Base-by-base conservation (phyloP, 2,329 filamentous ascomycete genomes). In the Ciborinia camelliae region DNA sequence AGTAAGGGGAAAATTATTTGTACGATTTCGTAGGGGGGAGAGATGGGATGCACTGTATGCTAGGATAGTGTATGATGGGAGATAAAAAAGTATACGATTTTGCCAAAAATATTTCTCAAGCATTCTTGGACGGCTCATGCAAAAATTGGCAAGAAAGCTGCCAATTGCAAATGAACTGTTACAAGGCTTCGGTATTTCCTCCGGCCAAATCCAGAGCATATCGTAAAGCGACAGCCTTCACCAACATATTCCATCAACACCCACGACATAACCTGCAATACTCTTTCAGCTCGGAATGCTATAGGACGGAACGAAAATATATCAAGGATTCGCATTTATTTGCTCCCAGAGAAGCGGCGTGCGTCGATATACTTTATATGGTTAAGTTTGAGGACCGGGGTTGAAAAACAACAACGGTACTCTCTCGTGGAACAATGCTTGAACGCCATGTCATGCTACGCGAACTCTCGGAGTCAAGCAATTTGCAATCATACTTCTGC, bases 1-100 rank as follows among this genome's bases (percentile, higher is more conserved):
- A 91, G 88, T 6, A 89, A 85, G 77, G 90, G 90, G 62, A 89
- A 89, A 77, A 88, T 89, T 67, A 82, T 89, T 35, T 89, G 86
- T 74, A 86, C 72, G 3, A 73, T 75, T 65, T 66, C 65, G 45
- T 73, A 67, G 20, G 30, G 18, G n/a, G 5, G 4, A 23, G 43
- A 47, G 8, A 18, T 5, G 18, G 20, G 9, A 32, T 23, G 4
- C 10, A n/a, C 26, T 58, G 54, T 35, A 32, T 45, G 41, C 20
- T 32, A 45, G 20, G 26, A 5, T n/a, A 23, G 2, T 57, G 15
- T 18, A 35, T 45, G 20, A 45, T 23, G 32, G 8, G 28, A 15
- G 41, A 45, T 23, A 14, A 47, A 45, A 51, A 32, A 12, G 50
- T 10, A 35, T 7, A 23, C 9, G 23, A 15, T 15, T 28, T 18